Percentiles rank a stretch among this genome's conserved stretches.
These are phyloP conservation scores for Theobroma grandiflorum DNA, from an alignment of 441 rosid genomes.

Conservation along the genomic window DNA sequence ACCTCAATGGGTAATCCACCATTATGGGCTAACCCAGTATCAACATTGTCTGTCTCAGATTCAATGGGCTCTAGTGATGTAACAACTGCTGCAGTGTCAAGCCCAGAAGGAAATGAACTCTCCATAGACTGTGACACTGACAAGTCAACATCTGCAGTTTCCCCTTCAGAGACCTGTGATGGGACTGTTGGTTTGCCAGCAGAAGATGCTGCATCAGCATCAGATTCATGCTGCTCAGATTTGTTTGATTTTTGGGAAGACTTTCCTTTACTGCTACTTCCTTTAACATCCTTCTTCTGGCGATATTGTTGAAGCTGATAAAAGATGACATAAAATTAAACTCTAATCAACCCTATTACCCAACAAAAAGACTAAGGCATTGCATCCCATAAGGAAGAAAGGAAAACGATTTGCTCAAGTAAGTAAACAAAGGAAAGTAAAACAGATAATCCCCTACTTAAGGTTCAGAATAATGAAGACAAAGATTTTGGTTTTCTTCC, in stretches of 20 bases:
- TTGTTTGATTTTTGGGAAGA: constrained; percentile 73
- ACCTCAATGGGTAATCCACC: constrained; percentile 37
- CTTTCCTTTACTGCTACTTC: constrained; percentile 78
- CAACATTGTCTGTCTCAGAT: constrained; percentile 38
- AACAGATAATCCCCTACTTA: background rate
- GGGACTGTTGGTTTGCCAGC: constrained; percentile 34
- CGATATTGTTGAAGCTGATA: constrained; percentile 98
- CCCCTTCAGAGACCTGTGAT: constrained; percentile 49
- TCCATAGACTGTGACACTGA: constrained; percentile 43
- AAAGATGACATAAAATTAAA: constrained; percentile 21
- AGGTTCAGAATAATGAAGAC: constrained; percentile 8
- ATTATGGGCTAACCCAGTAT: constrained; percentile 32
- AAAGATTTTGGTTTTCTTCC: background rate
- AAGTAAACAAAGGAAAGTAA: background rate
- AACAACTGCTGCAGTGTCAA: constrained; percentile 46
- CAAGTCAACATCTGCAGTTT: constrained; percentile 46
- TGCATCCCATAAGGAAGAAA: background rate
- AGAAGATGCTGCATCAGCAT: constrained; percentile 48
- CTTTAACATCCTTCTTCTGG: constrained; percentile 89
- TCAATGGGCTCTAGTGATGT: constrained; percentile 37
- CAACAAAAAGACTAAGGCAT: background rate
- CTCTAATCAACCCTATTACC: constrained; percentile 13
- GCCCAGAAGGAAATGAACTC: constrained; percentile 43
- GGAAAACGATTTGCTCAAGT: background rate
- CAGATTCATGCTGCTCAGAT: constrained; percentile 65